Evolutionary conservation across 2,329 filamentous ascomycete species (phyloP).

Genomic region (Pseudocercospora fijiensis): DNA sequence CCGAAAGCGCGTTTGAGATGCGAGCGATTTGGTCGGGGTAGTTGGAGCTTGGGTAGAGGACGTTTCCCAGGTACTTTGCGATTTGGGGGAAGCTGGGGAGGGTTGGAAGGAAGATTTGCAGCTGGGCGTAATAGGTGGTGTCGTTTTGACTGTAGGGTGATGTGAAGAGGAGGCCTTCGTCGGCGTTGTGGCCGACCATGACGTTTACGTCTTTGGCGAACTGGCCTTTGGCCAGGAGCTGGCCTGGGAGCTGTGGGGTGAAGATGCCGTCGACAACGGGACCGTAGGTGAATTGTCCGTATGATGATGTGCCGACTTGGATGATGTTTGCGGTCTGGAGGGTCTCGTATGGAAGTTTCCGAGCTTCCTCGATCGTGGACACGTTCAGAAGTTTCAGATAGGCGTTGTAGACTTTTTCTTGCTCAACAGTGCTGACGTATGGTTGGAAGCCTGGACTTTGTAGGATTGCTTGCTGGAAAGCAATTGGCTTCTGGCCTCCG

Average conservation of each 20-base stretch:
- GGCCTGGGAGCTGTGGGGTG: slow-evolving; percentile 48
- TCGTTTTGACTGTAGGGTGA: slow-evolving; percentile 40
- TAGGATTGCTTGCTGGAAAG: slow-evolving; percentile 47
- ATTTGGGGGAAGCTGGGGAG: slow-evolving; percentile 19
- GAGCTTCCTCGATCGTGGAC: slow-evolving; percentile 46
- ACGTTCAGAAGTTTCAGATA: slow-evolving; percentile 48
- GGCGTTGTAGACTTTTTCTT: slow-evolving; percentile 42
- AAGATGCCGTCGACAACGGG: slow-evolving; percentile 53
- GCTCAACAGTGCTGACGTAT: slow-evolving; percentile 35
- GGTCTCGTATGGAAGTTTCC: slow-evolving; percentile 41
- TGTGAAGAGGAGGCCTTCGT: slow-evolving; percentile 50
- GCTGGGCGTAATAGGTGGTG: slow-evolving; percentile 26
- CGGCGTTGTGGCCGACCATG: slow-evolving; percentile 47
- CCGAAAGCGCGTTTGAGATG: slow-evolving; percentile 44
- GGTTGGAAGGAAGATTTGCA: slow-evolving; percentile 26
- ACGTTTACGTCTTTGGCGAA: slow-evolving; percentile 49
- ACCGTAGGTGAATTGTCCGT: slow-evolving; percentile 47
- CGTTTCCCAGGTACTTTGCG: slow-evolving; percentile 44
- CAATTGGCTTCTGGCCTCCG: slow-evolving; percentile 40
- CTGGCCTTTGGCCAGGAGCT: slow-evolving; percentile 45
- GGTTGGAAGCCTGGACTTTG: slow-evolving; percentile 50
- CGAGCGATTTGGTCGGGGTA: slow-evolving; percentile 51
- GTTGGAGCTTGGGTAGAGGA: slow-evolving; percentile 50
- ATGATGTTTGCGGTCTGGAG: slow-evolving; percentile 48
- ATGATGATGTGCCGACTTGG: slow-evolving; percentile 44